Conservation (phyloP, 345 rosid genomes). For the Mallotus nudiflorus region DNA sequence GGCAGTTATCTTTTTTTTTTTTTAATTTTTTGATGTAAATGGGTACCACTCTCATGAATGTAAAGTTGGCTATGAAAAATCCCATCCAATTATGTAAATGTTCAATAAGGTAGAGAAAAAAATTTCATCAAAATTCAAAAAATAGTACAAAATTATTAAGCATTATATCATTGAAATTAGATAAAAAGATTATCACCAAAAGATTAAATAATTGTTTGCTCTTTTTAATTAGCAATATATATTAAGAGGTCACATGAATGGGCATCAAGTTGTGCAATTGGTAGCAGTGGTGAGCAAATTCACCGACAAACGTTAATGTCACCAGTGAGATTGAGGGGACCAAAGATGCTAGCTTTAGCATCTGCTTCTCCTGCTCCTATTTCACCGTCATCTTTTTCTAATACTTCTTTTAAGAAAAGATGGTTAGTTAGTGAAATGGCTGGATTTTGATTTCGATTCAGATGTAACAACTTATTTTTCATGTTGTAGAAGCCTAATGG, state of each 20-base stretch:
- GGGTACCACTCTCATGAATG: too few relatives aligned
- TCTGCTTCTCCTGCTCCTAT: slow-evolving; percentile 59
- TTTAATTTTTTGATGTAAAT: too few relatives aligned
- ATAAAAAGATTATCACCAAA: too few relatives aligned
- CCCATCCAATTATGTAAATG: too few relatives aligned
- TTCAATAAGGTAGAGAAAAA: too few relatives aligned
- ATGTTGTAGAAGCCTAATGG: slow-evolving; percentile 66
- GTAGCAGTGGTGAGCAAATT: slow-evolving; percentile 52
- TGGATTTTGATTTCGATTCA: not conserved
- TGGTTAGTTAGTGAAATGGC: slow-evolving; percentile 47
- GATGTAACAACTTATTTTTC: slow-evolving; percentile 7
- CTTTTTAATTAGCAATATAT: slow-evolving; percentile 55
- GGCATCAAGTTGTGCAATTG: slow-evolving; percentile 56
- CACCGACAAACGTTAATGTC: slow-evolving; percentile 79
- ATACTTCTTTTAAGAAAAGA: slow-evolving; percentile 71
- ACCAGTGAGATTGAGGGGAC: slow-evolving; percentile 62
- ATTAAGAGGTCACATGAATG: slow-evolving; percentile 95
- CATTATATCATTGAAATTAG: too few relatives aligned
- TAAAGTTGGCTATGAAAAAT: too few relatives aligned
- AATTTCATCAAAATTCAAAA: too few relatives aligned
- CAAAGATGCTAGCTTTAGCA: slow-evolving; percentile 42
- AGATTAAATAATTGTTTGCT: too few relatives aligned
- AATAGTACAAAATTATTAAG: too few relatives aligned
- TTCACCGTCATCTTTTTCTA: slow-evolving; percentile 93
- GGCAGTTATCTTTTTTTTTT: too few relatives aligned